phyloP scores from a whole-genome alignment of 306 rosid genomes.

The Erythrophleum fordii region DNA sequence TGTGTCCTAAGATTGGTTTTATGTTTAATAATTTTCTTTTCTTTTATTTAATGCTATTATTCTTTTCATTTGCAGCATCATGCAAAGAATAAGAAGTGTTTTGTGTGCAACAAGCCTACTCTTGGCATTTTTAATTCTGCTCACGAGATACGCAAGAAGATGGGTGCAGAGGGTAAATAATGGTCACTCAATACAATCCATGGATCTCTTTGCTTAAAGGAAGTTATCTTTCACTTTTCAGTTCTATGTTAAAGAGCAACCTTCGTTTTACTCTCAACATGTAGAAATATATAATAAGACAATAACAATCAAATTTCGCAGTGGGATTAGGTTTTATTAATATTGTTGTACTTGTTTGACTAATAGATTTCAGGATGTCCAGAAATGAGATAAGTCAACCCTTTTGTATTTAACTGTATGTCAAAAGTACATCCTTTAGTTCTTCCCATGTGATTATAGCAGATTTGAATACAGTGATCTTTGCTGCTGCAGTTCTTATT shows the following conservation, averaged over 20 bases:
- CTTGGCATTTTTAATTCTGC: slow-evolving; percentile 78
- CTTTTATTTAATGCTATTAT: background rate
- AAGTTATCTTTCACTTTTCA: background rate
- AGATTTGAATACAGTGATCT: background rate
- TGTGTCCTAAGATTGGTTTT: slow-evolving; percentile 11
- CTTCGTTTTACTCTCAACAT: background rate
- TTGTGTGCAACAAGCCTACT: slow-evolving; percentile 80
- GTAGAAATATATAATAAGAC: slow-evolving; percentile 2
- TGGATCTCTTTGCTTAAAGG: slow-evolving; percentile 20
- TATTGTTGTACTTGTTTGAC: slow-evolving; percentile 17
- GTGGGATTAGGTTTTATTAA: slow-evolving; percentile 5
- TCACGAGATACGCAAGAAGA: slow-evolving; percentile 65
- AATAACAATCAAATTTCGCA: background rate
- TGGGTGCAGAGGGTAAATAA: slow-evolving; percentile 60
- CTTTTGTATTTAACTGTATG: background rate
- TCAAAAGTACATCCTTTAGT: background rate
- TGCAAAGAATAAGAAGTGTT: slow-evolving; percentile 82
- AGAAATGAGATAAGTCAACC: background rate
- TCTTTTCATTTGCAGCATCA: slow-evolving; percentile 62
- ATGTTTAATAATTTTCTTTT: background rate
- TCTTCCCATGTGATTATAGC: background rate
- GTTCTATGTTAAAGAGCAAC: background rate
- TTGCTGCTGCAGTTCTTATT: background rate
- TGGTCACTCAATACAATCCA: background rate
- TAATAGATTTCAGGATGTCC: slow-evolving; percentile 27